phyloP scores from a whole-genome alignment of 2,329 filamentous ascomycete species.

The Graphilbum sp. region DNA sequence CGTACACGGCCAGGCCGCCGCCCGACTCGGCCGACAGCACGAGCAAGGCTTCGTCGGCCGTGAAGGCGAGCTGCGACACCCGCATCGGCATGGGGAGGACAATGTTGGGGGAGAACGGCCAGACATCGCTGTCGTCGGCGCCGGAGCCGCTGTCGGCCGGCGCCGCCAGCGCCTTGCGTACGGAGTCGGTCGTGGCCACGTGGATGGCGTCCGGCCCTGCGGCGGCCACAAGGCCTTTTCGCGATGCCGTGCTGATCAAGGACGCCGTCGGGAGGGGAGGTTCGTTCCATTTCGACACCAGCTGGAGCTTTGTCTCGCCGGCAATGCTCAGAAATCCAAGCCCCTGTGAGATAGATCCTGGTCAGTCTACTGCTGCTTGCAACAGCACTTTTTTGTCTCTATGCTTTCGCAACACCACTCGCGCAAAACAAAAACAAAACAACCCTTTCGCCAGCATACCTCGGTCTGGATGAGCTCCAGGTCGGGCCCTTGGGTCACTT shows the following conservation, averaged over 20 bases:
- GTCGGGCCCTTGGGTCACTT: slow-evolving; percentile 37
- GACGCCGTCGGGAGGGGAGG: slow-evolving; percentile 64
- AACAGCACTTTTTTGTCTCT: too few species aligned
- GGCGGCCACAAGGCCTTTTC: slow-evolving; percentile 68
- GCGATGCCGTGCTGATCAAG: slow-evolving; percentile 68
- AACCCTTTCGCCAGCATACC: slow-evolving; percentile 29
- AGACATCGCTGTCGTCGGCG: slow-evolving; percentile 42
- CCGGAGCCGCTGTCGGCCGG: slow-evolving; percentile 25
- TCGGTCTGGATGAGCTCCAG: slow-evolving; percentile 70
- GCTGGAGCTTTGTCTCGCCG: slow-evolving; percentile 66
- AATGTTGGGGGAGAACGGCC: slow-evolving; percentile 56
- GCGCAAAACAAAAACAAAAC: not conserved
- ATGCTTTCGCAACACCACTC: too few species aligned
- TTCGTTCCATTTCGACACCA: slow-evolving; percentile 64
- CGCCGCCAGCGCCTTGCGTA: slow-evolving; percentile 62
- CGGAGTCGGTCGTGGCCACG: slow-evolving; percentile 58
- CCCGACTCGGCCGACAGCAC: slow-evolving; percentile 68
- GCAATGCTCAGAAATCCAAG: slow-evolving; percentile 70
- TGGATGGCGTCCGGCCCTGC: slow-evolving; percentile 68
- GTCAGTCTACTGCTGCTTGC: too few species aligned
- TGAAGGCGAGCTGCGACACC: slow-evolving; percentile 80
- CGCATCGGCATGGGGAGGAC: slow-evolving; percentile 56
- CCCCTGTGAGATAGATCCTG: slow-evolving; percentile 29
- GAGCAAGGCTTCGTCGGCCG: slow-evolving; percentile 72
- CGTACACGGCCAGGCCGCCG: slow-evolving; percentile 71